Base-by-base conservation (phyloP, 2,329 filamentous ascomycete genomes). In the Trichoderma arundinaceum region DNA sequence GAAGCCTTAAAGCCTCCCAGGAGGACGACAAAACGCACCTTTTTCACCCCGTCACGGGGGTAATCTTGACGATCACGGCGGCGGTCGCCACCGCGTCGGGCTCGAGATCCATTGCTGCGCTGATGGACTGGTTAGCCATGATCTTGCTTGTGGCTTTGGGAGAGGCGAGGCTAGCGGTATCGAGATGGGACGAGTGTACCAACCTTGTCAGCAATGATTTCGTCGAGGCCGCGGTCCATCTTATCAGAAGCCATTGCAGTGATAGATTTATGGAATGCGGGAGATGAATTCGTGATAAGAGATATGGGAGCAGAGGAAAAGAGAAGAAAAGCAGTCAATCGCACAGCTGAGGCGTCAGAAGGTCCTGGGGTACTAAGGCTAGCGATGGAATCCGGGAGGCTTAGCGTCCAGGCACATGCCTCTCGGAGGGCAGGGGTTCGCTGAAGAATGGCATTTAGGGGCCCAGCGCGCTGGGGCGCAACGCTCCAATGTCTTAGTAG, bases 41-140 rank as follows among this genome's bases (percentile, higher is more conserved):
- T 96, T 93, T 90, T 94, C 77, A 94, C 86, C 80, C 92, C 92
- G 81, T 95, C 92, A 80, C 91, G 90, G 74, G 91, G 90, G 72
- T 85, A 89, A 43, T 81, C 78, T 46, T 76, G 76, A 64, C 78
- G 78, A 49, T 71, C 74, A 53, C 73, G 70, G 64, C 74, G 77
- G 64, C 77, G 75, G 68, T 77, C 75, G 66, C 75, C 64, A 53
- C 66, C 71, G 8, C 77, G 75, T 65, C 76, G 72, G 70, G 75
- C 76, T 68, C 77, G 76, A 72, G 77, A 71, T 66, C 74, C 74
- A 70, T 74, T 77, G 72, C 71, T 74, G 66, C 72, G 74, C 72
- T 77, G 72, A 56, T 33, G 33, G 43, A 62, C 67, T 49, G 69
- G 67, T 67, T 46, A 65, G 66, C 56, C 32, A 15, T 58, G 35